Base-by-base conservation (phyloP, 1,284 basidiomycete genomes). In the Kalmanozyma brasiliensis region DNA sequence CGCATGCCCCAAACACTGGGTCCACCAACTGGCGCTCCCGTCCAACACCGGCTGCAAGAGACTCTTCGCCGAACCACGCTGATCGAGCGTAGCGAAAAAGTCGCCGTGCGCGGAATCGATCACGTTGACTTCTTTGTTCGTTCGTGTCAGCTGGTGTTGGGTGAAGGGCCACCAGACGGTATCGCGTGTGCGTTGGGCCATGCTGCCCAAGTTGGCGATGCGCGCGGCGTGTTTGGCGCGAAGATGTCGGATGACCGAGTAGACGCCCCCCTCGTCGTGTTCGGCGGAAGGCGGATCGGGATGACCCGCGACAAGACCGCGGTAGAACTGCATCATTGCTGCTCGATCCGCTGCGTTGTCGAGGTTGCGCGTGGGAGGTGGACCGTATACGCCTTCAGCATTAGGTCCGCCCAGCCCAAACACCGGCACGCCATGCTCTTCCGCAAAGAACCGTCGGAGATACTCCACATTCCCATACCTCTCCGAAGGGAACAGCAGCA, bases 11-110 rank as follows among this genome's bases (percentile, higher is more conserved):
- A 97, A 84, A 0, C 90, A 88, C 84, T 98, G 95, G 0, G 95
- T 98, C 93, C 95, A 98, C 95, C 95, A 98, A 14, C 93, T 95
- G 0, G 95, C 94, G 0, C 93, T 95, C 8, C 92, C 90, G 78
- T 97, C 95, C 62, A 94, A 88, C 67, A 91, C 88, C 2, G 91
- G 88, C 37, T 86, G 84, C 7, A 95, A 84, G 24, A 91, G 79
- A 17, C 23, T 19, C 2, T 45, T 19, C 10, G 46, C 20, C 32
- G 35, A 19, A 9, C 33, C 10, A 7, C 65, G 52, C 29, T 62
- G 55, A 36, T 75, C 61, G 49, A 73, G 59, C 52, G 73, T 88
- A 84, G 95, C 94, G 80, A 90, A 90, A 24, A 66, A 67, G 84
- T 98, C 94, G 1, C 87, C 88, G 70, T 88, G 86, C 0, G 95